A percentile compares a stretch with the other conserved stretches of the same genome.
Conservation (phyloP, 2,329 filamentous ascomycete species). For the Drechslerella stenobrocha region DNA sequence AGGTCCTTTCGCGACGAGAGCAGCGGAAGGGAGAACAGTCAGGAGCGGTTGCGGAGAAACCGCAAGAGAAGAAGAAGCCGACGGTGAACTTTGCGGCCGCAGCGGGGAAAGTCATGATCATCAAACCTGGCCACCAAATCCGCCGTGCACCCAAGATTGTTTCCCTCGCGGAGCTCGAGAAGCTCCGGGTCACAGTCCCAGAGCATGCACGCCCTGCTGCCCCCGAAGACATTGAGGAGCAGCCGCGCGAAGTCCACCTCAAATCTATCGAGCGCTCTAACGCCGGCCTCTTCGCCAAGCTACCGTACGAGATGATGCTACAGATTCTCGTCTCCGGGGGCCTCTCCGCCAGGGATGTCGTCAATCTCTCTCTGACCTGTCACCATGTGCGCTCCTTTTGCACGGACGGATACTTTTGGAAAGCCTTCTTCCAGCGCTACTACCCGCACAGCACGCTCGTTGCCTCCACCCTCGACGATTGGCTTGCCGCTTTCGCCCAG, state of each 20-base stretch:
- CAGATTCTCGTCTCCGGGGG: slow-evolving; percentile 39
- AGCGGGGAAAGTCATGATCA: slow-evolving; percentile 39
- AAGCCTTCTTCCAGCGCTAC: slow-evolving; percentile 38
- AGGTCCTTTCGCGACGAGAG: slow-evolving; percentile 16
- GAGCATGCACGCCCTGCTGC: slow-evolving; percentile 13
- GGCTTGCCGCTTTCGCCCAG: slow-evolving; percentile 35
- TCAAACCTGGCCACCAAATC: slow-evolving; percentile 39
- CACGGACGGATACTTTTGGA: slow-evolving; percentile 46
- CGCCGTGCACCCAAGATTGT: slow-evolving; percentile 17
- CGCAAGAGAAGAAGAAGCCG: slow-evolving; percentile 12
- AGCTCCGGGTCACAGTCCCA: slow-evolving; percentile 12
- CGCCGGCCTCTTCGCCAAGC: slow-evolving; percentile 26
- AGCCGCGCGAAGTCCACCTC: slow-evolving; percentile 23
- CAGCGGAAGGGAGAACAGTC: slow-evolving; percentile 4
- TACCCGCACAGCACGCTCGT: slow-evolving; percentile 31
- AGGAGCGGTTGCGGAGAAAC: not conserved
- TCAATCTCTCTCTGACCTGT: slow-evolving; percentile 32
- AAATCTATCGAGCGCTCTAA: slow-evolving; percentile 22
- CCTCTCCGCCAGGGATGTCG: slow-evolving; percentile 18
- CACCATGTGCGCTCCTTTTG: slow-evolving; percentile 39
- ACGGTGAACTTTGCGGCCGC: slow-evolving; percentile 16
- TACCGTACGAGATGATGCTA: slow-evolving; percentile 46
- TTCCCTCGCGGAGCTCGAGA: slow-evolving; percentile 26
- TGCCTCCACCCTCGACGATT: slow-evolving; percentile 38
- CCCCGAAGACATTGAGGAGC: slow-evolving; percentile 1